A percentile compares a stretch with the other conserved stretches of the same genome.
Evolutionary conservation across 2,329 filamentous ascomycete species (phyloP).

Genomic region (Aciculosporium take): DNA sequence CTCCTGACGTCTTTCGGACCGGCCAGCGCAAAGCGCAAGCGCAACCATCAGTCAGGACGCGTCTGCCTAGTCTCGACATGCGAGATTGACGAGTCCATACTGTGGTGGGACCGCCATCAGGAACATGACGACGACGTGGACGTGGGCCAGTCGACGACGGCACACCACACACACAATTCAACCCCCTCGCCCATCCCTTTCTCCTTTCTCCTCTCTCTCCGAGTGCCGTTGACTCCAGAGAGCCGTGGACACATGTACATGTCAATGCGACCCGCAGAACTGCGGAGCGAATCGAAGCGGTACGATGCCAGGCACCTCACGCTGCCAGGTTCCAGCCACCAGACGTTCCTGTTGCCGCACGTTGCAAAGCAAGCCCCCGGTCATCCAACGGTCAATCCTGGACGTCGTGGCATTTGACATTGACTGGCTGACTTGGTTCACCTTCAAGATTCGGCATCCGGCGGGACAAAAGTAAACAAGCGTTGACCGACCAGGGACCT

Average conservation of each 20-base stretch:
- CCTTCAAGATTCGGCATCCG: not conserved
- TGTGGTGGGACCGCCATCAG: not conserved
- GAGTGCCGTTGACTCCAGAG: too few relatives aligned
- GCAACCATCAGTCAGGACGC: not conserved
- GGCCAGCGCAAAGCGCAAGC: not conserved
- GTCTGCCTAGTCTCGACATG: too few relatives aligned
- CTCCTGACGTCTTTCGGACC: not conserved
- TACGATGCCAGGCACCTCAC: not conserved
- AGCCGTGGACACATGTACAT: too few relatives aligned
- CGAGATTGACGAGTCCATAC: not conserved
- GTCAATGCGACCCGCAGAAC: too few relatives aligned
- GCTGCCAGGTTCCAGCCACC: too few relatives aligned
- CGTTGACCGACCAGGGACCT: not conserved
- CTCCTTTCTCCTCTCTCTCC: too few relatives aligned
- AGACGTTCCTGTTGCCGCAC: not conserved
- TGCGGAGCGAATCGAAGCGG: too few relatives aligned
- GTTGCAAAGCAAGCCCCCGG: not conserved
- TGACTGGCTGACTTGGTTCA: too few relatives aligned
- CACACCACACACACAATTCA: not conserved
- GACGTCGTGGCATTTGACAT: too few relatives aligned
- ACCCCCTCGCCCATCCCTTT: too few relatives aligned
- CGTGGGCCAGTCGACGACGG: not conserved
- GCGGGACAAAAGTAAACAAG: not conserved
- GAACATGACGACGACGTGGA: slow-evolving; percentile 1
- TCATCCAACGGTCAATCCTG: not conserved